Evolutionary conservation across 441 rosid genomes (phyloP).

Genomic region (Bocquillonia castaneifolia): DNA sequence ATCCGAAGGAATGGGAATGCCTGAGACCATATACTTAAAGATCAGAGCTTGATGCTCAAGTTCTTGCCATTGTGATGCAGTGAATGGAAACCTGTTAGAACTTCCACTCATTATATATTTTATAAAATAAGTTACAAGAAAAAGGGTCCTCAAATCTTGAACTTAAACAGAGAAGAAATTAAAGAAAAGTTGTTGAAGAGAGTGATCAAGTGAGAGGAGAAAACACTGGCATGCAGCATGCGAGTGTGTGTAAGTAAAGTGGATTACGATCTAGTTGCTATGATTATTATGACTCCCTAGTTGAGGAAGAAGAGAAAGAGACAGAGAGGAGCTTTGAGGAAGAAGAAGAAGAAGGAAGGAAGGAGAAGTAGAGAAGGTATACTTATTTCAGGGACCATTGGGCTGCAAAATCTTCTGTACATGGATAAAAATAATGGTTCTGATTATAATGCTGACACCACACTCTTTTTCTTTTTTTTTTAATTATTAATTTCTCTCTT

Average conservation of each 20-base stretch:
- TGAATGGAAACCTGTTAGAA: conserved; percentile 68
- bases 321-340: not conserved
- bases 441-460: conserved; percentile 36
- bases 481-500: not conserved
- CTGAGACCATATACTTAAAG: conserved; percentile 81
- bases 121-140: conserved; percentile 2
- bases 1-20: conserved; percentile 79
- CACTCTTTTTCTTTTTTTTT: not conserved
- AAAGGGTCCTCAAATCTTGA: not conserved
- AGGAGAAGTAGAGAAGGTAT: conserved; percentile 39
- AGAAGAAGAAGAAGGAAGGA: not conserved
- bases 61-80: conserved; percentile 88
- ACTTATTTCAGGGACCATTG: conserved; percentile 63
- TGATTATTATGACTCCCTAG: not conserved
- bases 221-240: no score
- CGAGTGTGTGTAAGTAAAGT: no score
- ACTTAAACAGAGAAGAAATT: not conserved
- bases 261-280: no score
- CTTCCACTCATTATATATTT: conserved; percentile 38
- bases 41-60: conserved; percentile 92
- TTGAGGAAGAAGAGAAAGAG: not conserved
- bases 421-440: conserved; percentile 62
- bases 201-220: conserved; percentile 20
- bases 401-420: conserved; percentile 61
- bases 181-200: no score